Percentiles rank a stretch among this genome's conserved stretches.
Evolutionary conservation across 1,284 basidiomycete species (phyloP).

Genomic region (Athelia sp.): DNA sequence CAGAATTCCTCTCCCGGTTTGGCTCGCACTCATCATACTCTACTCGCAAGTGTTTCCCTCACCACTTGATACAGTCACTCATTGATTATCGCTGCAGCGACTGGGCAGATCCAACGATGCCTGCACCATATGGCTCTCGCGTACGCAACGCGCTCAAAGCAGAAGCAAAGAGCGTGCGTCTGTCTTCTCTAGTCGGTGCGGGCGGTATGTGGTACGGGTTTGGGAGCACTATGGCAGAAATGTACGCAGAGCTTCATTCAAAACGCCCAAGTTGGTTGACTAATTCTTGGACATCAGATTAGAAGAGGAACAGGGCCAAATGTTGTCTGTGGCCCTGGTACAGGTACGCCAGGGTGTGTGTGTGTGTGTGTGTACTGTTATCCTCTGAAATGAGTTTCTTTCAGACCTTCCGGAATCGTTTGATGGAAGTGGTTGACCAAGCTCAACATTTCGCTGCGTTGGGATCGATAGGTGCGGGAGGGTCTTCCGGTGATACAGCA

Average conservation of each 20-base stretch:
- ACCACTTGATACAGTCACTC: slow-evolving; percentile 1
- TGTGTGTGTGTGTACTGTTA: slow-evolving; percentile 1
- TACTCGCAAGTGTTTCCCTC: slow-evolving; percentile 61
- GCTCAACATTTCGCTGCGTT: slow-evolving; percentile 85
- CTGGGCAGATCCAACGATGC: slow-evolving; percentile 83
- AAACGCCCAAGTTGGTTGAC: neutral
- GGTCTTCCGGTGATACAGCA: slow-evolving; percentile 52
- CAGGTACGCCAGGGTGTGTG: slow-evolving; percentile 39
- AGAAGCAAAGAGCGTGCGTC: slow-evolving; percentile 74
- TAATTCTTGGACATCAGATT: slow-evolving; percentile 40
- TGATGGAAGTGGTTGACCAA: slow-evolving; percentile 83
- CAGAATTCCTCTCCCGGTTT: slow-evolving; percentile 79
- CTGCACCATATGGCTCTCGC: slow-evolving; percentile 66
- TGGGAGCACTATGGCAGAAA: slow-evolving; percentile 74
- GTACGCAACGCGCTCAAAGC: slow-evolving; percentile 84
- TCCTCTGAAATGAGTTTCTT: slow-evolving; percentile 4
- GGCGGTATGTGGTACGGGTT: slow-evolving; percentile 89
- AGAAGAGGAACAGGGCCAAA: slow-evolving; percentile 62
- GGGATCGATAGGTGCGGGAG: slow-evolving; percentile 49
- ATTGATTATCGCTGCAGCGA: slow-evolving; percentile 42
- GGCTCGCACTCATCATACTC: slow-evolving; percentile 81
- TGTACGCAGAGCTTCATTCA: slow-evolving; percentile 42
- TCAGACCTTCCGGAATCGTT: slow-evolving; percentile 76
- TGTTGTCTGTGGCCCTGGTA: slow-evolving; percentile 65
- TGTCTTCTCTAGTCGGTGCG: slow-evolving; percentile 79